Evolutionary conservation across 2,329 filamentous ascomycete species (phyloP).

Genomic region (Colletotrichum sp.): DNA sequence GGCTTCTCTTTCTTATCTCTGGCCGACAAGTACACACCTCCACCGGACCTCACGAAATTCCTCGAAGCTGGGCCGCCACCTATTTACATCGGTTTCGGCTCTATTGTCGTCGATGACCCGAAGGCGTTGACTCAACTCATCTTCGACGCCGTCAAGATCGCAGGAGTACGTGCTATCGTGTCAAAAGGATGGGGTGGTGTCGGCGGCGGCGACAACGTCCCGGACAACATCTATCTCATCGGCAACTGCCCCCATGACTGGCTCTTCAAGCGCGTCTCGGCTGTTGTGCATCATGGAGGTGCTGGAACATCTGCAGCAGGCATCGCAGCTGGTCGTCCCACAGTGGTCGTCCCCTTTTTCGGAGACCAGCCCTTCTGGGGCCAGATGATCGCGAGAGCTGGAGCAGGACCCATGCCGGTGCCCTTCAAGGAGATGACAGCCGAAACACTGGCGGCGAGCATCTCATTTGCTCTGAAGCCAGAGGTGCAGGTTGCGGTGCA

Average conservation of each 20-base stretch:
- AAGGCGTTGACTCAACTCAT: constrained; percentile 62
- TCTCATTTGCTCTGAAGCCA: constrained; percentile 55
- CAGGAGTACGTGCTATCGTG: constrained; percentile 65
- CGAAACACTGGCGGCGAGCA: constrained; percentile 59
- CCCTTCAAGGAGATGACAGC: constrained; percentile 63
- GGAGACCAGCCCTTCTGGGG: constrained; percentile 74
- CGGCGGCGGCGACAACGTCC: constrained; percentile 53
- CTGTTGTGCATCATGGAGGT: constrained; percentile 69
- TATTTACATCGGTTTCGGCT: constrained; percentile 71
- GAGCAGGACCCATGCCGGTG: constrained; percentile 64
- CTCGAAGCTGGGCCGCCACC: constrained; percentile 62
- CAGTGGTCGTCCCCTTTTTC: constrained; percentile 71
- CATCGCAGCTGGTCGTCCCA: constrained; percentile 63
- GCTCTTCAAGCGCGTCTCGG: constrained; percentile 64
- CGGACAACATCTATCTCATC: constrained; percentile 62
- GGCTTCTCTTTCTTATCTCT: constrained; percentile 67
- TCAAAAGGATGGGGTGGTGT: constrained; percentile 71
- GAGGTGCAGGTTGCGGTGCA: constrained; percentile 42
- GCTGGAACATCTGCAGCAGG: constrained; percentile 71
- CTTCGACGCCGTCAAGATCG: constrained; percentile 60
- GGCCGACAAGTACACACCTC: constrained; percentile 57
- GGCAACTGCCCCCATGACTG: constrained; percentile 72
- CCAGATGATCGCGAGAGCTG: constrained; percentile 64
- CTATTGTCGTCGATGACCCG: constrained; percentile 69
- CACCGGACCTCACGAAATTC: constrained; percentile 58